Base-by-base conservation (phyloP, 83 land plant species). In the Picea mariana region DNA sequence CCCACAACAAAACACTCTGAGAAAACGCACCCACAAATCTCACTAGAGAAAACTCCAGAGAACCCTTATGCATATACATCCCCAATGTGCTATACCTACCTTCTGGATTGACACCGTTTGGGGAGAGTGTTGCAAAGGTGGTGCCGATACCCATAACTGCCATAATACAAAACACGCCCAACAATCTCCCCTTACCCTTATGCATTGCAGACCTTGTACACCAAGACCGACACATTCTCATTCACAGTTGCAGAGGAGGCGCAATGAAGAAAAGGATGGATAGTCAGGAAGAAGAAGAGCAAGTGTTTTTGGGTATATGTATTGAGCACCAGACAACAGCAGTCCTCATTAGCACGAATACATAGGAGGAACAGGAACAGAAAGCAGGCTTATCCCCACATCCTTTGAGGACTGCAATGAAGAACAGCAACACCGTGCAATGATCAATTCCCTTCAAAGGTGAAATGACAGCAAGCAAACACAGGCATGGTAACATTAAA, bases 51-150 rank as follows among this genome's bases (percentile, higher is more conserved):
- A 21, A 67, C 12, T 15, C 38, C 4, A 67, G 17, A 15, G 38
- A 31, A 0, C 71, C 40, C 40, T 26, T 4, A n/a, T 38, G 40
- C 40, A 38, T 38, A 38, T 38, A 38, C 40, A 38, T 38, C 40
- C 40, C 40, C 40, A 38, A 38, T 38, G 40, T 38, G 40, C 1
- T 15, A 0, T 27, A 27, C 71, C 26, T n/a, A 38, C 40, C 40
- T 38, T 38, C 0, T 38, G 40, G 40, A 38, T 38, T 38, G 40
- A 38, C 40, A 38, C 77, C 77, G 49, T 75, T 75, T 75, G 20
- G 77, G 16, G 77, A 47, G 26, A 75, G 77, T 20, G 77, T 26
- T 75, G 20, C 59, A n/a, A 75, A 75, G 58, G 77, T 9, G 18
- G 58, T 1, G 4, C 12, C 12, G 5, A 38, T 38, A 38, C 40